Evolutionary conservation across 345 rosid genomes (phyloP), one percentile per base, ranked within the genome.

Genomic region (Draba incana): DNA sequence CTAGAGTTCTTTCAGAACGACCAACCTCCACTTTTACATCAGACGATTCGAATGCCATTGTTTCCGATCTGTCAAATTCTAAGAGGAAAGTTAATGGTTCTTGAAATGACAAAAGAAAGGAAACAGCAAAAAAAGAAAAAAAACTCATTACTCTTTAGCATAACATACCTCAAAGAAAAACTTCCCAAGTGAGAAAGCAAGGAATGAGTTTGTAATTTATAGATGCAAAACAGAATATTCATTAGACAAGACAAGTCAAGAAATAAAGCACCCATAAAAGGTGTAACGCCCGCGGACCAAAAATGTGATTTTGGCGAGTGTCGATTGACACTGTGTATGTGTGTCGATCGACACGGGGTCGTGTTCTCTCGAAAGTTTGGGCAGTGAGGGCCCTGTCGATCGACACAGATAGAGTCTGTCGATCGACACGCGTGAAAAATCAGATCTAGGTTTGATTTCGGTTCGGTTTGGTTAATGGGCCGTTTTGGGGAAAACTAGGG

Each of bases 1-100:
- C 97, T 25, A 72, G 60, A 31, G 71, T 72, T 65, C 71, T 72
- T 57, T 64, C 66, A 31, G 71, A 58, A 45, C 70, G 49, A 30
- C 4, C 56, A 63, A 53, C 47, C 23, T 71, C 69, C 43, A 72
- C 71, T 1, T 30, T 13, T 9, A 60, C 27, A 13, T 3, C 25
- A 9, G 2, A 7, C 9, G 74, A 50, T 0, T 64, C 65, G 4
- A 16, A 16, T 3, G 38, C 43, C 65, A 72, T 57, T 30, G 8
- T 54, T 46, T 27, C 6, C 33, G 15, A 54, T 45, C 42, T 41
- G 39, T 16, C 4, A 59, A 50, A 9, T 23, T 37, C 46, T 8
- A 15, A 15, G 25, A 39, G 3, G 9, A 3, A 57, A 10, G 57
- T 4, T 37, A 45, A 43, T 58, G 23, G 54, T 27, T 46, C 48